Evolutionary conservation across 768 basidiomycete genomes (phyloP).

Genomic region (Lactarius indigo): DNA sequence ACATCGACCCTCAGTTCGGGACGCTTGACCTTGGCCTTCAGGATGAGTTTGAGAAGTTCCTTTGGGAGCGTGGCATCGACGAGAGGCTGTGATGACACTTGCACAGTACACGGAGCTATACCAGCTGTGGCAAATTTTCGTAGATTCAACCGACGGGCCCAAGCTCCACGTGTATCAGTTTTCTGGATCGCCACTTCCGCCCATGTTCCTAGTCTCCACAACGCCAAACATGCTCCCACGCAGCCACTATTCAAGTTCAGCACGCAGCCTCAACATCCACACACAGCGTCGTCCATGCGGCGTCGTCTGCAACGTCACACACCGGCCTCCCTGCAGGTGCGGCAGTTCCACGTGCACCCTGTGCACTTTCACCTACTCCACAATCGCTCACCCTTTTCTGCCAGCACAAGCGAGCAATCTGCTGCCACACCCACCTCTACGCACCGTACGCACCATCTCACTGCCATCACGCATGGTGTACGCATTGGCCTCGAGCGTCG

Average conservation of each 20-base stretch:
- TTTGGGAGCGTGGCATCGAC: constrained; percentile 88
- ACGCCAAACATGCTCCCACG: constrained; percentile 85
- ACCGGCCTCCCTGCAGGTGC: constrained; percentile 5
- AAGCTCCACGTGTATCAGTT: constrained; percentile 76
- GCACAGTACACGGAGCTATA: constrained; percentile 70
- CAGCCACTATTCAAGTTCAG: constrained; percentile 28
- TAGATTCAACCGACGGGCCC: constrained; percentile 55
- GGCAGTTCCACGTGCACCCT: not conserved
- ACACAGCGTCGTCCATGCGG: not conserved
- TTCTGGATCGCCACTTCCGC: constrained; percentile 74
- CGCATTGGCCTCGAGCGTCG: not conserved
- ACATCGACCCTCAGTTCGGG: constrained; percentile 94
- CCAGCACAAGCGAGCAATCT: not conserved
- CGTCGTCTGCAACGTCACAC: not conserved
- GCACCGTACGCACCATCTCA: not conserved
- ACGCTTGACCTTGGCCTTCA: constrained; percentile 85
- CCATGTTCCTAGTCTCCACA: constrained; percentile 59
- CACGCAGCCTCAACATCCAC: not conserved
- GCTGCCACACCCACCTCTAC: constrained; percentile 4
- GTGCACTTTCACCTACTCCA: not conserved
- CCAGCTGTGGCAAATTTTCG: constrained; percentile 64
- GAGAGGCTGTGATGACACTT: too few species aligned
- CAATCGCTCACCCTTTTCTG: not conserved
- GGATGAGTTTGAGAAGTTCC: constrained; percentile 86
- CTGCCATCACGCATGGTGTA: not conserved